A percentile compares a stretch with the other conserved stretches of the same genome.
phyloP scores from a whole-genome alignment of 306 rosid species.

The Dryas alaskensis region DNA sequence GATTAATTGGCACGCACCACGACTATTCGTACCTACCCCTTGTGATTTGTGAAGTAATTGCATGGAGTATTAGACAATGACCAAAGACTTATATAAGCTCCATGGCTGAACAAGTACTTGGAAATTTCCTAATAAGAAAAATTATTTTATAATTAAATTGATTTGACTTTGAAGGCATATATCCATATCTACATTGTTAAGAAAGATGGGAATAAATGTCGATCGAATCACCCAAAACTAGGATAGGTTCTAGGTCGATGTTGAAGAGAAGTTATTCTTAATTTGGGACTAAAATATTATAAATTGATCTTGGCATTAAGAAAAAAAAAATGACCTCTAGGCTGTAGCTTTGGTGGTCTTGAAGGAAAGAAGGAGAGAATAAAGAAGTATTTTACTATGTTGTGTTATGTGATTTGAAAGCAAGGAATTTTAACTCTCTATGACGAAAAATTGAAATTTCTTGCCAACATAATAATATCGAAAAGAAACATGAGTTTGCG shows the following conservation, averaged over 20 bases:
- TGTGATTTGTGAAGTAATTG: background rate
- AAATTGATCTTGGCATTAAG: background rate
- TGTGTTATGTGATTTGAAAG: conserved; percentile 7
- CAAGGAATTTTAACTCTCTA: background rate
- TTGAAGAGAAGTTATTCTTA: conserved; percentile 14
- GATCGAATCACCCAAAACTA: background rate
- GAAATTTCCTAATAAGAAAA: background rate
- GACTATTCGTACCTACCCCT: background rate
- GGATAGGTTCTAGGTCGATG: background rate
- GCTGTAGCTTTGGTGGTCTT: background rate
- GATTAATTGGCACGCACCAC: no score
- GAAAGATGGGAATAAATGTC: background rate
- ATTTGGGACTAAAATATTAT: background rate
- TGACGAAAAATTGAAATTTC: background rate
- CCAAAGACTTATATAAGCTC: conserved; percentile 7
- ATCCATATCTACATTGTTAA: background rate
- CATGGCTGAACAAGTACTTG: background rate
- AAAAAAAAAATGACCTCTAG: background rate
- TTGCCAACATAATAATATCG: background rate
- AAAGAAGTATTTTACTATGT: background rate
- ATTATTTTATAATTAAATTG: background rate
- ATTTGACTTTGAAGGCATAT: background rate
- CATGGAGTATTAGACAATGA: background rate
- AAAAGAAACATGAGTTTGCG: background rate
- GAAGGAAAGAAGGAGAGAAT: background rate